Conservation (phyloP, 1,284 basidiomycete species). For the Moesziomyces parantarcticus region DNA sequence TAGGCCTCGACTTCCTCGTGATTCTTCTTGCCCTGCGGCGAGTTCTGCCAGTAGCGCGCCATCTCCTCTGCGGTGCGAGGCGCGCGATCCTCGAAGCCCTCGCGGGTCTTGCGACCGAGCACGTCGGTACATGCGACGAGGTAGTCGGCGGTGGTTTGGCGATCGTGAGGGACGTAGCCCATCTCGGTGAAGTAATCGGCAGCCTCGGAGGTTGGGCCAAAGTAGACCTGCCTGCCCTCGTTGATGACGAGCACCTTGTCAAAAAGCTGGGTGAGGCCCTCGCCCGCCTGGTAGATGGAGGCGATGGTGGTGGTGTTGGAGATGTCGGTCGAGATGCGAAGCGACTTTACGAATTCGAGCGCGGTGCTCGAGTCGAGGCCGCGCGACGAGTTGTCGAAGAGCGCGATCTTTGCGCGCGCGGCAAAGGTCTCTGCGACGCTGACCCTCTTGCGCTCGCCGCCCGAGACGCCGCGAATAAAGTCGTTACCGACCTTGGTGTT, state of each 20-base stretch:
- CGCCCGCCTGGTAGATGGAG: conserved; percentile 63
- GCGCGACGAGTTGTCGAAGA: conserved; percentile 61
- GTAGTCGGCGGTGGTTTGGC: conserved; percentile 63
- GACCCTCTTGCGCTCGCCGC: conserved; percentile 69
- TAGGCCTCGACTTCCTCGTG: conserved; percentile 48
- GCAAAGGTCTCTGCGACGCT: conserved; percentile 68
- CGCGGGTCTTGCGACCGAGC: conserved; percentile 67
- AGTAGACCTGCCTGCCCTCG: conserved; percentile 65
- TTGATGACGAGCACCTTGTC: conserved; percentile 63
- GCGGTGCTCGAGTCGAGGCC: conserved; percentile 62
- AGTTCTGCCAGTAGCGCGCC: conserved; percentile 47
- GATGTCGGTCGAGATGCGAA: conserved; percentile 57
- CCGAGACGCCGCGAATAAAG: conserved; percentile 64
- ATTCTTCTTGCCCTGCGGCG: conserved; percentile 40
- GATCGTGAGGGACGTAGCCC: conserved; percentile 69
- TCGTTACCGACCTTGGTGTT: conserved; percentile 68
- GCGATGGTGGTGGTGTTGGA: conserved; percentile 40
- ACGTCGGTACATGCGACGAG: conserved; percentile 70
- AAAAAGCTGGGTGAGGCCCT: conserved; percentile 55
- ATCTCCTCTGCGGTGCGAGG: conserved; percentile 60
- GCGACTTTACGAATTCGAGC: conserved; percentile 57
- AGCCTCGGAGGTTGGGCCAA: conserved; percentile 53
- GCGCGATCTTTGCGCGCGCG: conserved; percentile 51
- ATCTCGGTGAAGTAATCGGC: conserved; percentile 57
- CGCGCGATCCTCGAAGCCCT: conserved; percentile 58